These are phyloP conservation scores for Ammopiptanthus mongolicus DNA, from an alignment of 306 rosid species.

Conservation along the genomic window DNA sequence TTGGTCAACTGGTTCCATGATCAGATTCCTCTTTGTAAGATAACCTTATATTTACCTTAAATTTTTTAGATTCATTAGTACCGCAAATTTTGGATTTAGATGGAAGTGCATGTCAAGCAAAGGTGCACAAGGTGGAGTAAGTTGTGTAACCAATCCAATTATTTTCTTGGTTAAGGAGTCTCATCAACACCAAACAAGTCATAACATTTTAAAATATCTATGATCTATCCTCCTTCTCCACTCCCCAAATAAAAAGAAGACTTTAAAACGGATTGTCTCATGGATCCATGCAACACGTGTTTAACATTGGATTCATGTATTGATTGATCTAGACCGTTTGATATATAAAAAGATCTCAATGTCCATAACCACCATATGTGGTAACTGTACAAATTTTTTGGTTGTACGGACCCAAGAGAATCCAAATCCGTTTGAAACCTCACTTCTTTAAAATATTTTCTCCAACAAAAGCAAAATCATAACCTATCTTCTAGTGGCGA, in stretches of 20 bases:
- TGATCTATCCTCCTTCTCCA: background rate
- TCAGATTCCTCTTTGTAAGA: background rate
- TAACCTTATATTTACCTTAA: background rate
- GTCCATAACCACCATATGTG: too few relatives aligned
- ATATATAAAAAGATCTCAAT: too few relatives aligned
- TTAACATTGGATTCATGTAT: too few relatives aligned
- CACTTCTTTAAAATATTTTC: background rate
- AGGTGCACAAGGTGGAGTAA: conserved; percentile 38
- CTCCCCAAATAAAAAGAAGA: background rate
- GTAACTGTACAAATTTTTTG: too few relatives aligned
- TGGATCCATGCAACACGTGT: too few relatives aligned
- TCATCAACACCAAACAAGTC: conserved; percentile 35
- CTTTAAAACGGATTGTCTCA: too few relatives aligned
- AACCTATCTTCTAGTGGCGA: background rate
- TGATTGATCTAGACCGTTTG: too few relatives aligned
- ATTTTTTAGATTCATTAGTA: background rate
- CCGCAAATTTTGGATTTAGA: conserved; percentile 10
- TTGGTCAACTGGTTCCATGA: conserved; percentile 39
- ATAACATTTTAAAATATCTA: background rate
- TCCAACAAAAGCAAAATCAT: too few relatives aligned
- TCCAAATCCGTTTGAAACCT: too few relatives aligned
- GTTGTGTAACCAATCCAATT: conserved; percentile 17
- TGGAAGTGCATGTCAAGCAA: conserved; percentile 40
- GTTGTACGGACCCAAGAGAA: too few relatives aligned
- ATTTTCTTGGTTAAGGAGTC: conserved; percentile 30